Percentiles rank a stretch among this genome's conserved stretches.
Conservation (phyloP, 345 rosid species). For the Pseudoturritis turrita region DNA sequence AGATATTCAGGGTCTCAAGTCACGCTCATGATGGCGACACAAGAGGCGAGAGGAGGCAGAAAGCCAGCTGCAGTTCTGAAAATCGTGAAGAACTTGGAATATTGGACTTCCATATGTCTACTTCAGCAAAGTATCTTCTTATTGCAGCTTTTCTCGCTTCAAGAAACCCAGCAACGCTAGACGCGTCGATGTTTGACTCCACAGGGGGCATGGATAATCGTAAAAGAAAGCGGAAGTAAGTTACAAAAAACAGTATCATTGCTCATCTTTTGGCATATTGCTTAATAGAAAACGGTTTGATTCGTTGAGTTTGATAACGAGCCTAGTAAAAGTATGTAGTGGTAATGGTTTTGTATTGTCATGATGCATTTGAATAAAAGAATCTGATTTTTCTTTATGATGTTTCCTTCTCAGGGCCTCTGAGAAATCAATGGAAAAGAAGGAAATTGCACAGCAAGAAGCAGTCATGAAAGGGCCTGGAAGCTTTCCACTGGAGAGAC, state of each 20-base stretch:
- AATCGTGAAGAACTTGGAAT: conserved; percentile 35
- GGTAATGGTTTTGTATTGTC: background rate
- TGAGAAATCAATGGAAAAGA: conserved; percentile 59
- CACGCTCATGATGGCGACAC: conserved; percentile 38
- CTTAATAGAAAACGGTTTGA: background rate
- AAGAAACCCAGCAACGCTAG: conserved; percentile 89
- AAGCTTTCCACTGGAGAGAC: conserved; percentile 83
- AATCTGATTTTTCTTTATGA: background rate
- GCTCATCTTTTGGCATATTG: background rate
- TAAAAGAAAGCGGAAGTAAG: conserved; percentile 86
- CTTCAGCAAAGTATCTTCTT: conserved; percentile 82
- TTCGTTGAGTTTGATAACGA: background rate
- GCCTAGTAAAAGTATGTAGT: background rate
- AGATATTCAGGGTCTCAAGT: conserved; percentile 53
- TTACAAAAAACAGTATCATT: background rate
- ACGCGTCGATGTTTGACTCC: conserved; percentile 89
- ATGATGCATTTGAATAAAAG: background rate
- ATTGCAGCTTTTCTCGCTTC: conserved; percentile 94
- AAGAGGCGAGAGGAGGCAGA: conserved; percentile 36
- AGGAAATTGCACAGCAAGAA: conserved; percentile 80
- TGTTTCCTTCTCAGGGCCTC: conserved; percentile 49
- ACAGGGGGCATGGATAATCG: conserved; percentile 65
- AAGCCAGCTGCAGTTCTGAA: conserved; percentile 36
- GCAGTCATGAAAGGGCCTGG: conserved; percentile 82
- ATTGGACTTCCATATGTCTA: conserved; percentile 77